Evolutionary conservation across 192 early-diverging fungal genomes (phyloP), one percentile per base, ranked within the genome.

Genomic region (Ambispora gerdemannii): DNA sequence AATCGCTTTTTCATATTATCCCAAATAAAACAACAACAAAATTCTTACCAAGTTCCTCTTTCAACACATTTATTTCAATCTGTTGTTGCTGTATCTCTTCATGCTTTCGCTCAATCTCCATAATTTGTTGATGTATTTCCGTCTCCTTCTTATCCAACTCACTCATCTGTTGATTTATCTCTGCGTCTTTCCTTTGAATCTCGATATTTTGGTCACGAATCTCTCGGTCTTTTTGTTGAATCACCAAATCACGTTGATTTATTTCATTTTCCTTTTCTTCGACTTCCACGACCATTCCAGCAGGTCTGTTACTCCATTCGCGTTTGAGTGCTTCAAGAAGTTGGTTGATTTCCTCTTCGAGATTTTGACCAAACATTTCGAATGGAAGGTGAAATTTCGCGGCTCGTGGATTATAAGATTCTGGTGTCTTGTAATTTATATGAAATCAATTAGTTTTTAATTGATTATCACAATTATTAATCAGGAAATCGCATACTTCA

Each of bases 331-430:
- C 66, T 4, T n/a, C 17, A 32, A 68, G 28, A 17, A 55, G 19
- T 11, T 55, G 50, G n/a, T 52, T 56, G 15, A 68, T 28, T 55
- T 68, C 66, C 6, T 52, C 52, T 34, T 68, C 66, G 3, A 68
- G 3, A 56, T 68, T 68, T 17, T 68, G 15, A 10, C 43, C 66
- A 55, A 68, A 68, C 30, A 68, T 33, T 55, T 68, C 66, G 25
- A 35, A 56, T 17, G 66, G 66, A 25, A 68, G 66, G 2, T 55
- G 30, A 27, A 49, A 55, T 28, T 31, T 50, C 3, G 66, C 66
- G 8, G 31, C 24, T 2, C 27, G 38, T 27, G 35, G 31, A 68
- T 52, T 68, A 36, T 56, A 56, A 15, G 66, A 55, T n/a, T 68
- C 52, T 11, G 66, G 66, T 25, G 66, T 55, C 66, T 68, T 53